A percentile compares a stretch with the other conserved stretches of the same genome.
Evolutionary conservation across 768 basidiomycete species (phyloP).

Genomic region (Trametes cingulata): DNA sequence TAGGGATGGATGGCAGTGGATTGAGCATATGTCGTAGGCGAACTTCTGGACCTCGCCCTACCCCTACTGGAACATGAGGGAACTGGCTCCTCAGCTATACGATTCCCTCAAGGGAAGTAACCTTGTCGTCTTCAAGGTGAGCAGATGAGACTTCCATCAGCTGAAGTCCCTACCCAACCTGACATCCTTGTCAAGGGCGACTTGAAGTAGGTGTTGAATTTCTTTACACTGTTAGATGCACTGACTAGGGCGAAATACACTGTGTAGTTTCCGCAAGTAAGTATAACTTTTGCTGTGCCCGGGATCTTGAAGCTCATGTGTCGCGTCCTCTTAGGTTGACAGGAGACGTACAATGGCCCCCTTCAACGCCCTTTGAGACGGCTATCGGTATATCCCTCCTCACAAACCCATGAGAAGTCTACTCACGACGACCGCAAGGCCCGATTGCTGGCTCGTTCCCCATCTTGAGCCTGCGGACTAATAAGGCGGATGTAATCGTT

Average conservation of each 20-base stretch:
- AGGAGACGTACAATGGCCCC: conserved; percentile 87
- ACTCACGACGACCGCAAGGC: conserved; percentile 44
- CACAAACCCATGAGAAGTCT: neutral
- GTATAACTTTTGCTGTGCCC: conserved; percentile 27
- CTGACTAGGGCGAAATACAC: neutral
- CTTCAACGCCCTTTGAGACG: conserved; percentile 68
- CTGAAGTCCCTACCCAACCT: conserved; percentile 7
- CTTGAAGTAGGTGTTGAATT: conserved; percentile 76
- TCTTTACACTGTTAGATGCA: neutral
- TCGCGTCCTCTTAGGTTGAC: conserved; percentile 59
- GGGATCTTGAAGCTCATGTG: neutral
- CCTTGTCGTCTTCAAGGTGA: conserved; percentile 84
- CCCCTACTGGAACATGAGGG: conserved; percentile 76
- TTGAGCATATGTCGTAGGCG: conserved; percentile 15
- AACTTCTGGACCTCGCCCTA: conserved; percentile 75
- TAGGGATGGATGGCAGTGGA: neutral
- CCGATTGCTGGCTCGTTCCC: conserved; percentile 80
- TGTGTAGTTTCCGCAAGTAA: conserved; percentile 77
- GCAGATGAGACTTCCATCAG: neutral
- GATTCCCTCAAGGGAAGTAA: conserved; percentile 51
- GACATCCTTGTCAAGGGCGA: conserved; percentile 59
- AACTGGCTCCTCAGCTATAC: conserved; percentile 53
- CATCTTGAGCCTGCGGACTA: conserved; percentile 83
- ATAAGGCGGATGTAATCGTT: conserved; percentile 93
- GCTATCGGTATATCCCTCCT: conserved; percentile 60